These are phyloP conservation scores for Yamadazyma siamensis DNA, from an alignment of 1,139 yeast species.

Conservation along the genomic window DNA sequence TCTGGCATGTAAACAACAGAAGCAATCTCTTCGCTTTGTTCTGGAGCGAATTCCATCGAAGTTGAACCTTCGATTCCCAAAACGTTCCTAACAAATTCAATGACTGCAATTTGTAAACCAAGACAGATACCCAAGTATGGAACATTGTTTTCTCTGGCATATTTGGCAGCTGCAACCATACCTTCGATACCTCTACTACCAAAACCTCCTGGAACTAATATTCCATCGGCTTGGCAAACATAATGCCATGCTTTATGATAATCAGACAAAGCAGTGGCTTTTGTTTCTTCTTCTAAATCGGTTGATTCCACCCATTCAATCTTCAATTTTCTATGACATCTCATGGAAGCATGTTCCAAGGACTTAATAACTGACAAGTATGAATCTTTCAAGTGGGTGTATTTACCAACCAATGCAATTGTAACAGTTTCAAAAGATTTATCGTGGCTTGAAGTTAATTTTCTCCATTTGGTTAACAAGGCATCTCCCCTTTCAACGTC, in stretches of 20 bases:
- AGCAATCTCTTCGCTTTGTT: slow-evolving; percentile 59
- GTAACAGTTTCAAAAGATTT: slow-evolving; percentile 81
- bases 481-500: slow-evolving; percentile 63
- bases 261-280: slow-evolving; percentile 60
- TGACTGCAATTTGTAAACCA: slow-evolving; percentile 96
- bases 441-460: slow-evolving; percentile 74
- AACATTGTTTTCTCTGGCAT: slow-evolving; percentile 92
- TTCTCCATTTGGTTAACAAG: slow-evolving; percentile 75
- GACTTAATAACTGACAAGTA: slow-evolving; percentile 94
- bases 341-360: slow-evolving; percentile 91
- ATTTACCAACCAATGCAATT: slow-evolving; percentile 96
- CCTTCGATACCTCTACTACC: slow-evolving; percentile 98
- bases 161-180: slow-evolving; percentile 94
- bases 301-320: slow-evolving; percentile 96
- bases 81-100: slow-evolving; percentile 85
- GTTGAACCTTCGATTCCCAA: slow-evolving; percentile 68
- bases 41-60: slow-evolving; percentile 80
- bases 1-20: slow-evolving; percentile 98
- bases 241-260: slow-evolving; percentile 96
- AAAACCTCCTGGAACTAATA: slow-evolving; percentile 97
- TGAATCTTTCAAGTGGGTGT: slow-evolving; percentile 92
- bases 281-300: slow-evolving; percentile 76
- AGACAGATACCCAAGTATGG: slow-evolving; percentile 97
- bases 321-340: slow-evolving; percentile 76
- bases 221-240: slow-evolving; percentile 94